These are phyloP conservation scores for Geotrichum histeridarum DNA, from an alignment of 1,139 yeast species.

Conservation along the genomic window DNA sequence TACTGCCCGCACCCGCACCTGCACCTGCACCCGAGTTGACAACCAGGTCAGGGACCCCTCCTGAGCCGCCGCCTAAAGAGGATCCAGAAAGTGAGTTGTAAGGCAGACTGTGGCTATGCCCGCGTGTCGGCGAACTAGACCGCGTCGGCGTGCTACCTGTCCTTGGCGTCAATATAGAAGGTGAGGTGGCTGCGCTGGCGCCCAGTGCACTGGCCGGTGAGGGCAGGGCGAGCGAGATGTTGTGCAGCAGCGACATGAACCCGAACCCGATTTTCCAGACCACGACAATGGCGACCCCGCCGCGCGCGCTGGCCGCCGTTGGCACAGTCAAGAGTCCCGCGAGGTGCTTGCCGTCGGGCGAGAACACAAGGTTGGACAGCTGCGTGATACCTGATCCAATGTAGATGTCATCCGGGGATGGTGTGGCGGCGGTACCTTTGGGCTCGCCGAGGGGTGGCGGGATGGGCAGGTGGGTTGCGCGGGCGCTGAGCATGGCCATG, in stretches of 20 bases:
- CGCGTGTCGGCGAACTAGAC: background rate
- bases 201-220: background rate
- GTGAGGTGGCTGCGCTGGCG: background rate
- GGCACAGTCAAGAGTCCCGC: constrained; percentile 21
- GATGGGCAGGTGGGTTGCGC: constrained; percentile 4
- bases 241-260: constrained; percentile 22
- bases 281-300: constrained; percentile 6
- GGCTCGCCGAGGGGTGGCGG: background rate
- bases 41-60: too few relatives aligned
- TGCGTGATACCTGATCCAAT: constrained; percentile 8
- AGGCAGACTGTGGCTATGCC: background rate
- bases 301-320: too few relatives aligned
- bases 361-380: constrained; percentile 21
- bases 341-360: constrained; percentile 28
- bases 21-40: background rate
- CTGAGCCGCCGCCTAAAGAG: background rate
- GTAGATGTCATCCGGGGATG: constrained; percentile 3
- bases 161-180: background rate
- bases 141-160: background rate
- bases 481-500: constrained; percentile 22
- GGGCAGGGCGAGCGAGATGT: constrained; percentile 3
- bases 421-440: background rate
- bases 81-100: too few relatives aligned
- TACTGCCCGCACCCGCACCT: background rate
- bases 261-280: constrained; percentile 24